Evolutionary conservation across 1,139 yeast genomes (phyloP).

Genomic region (Suhomyces choctaworum): DNA sequence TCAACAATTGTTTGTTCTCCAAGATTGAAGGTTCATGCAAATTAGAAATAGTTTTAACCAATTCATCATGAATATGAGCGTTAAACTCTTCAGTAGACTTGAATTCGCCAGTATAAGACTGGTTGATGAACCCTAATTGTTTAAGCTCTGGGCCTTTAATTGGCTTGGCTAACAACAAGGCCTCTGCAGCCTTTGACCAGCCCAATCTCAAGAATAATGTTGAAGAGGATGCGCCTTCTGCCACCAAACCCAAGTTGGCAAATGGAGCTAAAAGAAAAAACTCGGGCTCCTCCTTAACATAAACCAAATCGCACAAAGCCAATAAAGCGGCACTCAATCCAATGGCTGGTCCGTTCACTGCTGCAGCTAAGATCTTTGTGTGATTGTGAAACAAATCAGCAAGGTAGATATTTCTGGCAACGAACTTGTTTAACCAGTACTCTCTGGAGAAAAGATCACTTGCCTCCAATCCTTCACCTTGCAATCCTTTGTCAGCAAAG

Average conservation of each 20-base stretch:
- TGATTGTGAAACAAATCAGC: slow-evolving; percentile 73
- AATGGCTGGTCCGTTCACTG: slow-evolving; percentile 85
- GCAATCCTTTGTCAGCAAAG: slow-evolving; percentile 39
- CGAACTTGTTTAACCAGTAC: slow-evolving; percentile 60
- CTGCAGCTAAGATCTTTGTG: slow-evolving; percentile 68
- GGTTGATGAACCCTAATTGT: slow-evolving; percentile 62
- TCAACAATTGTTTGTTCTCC: slow-evolving; percentile 61
- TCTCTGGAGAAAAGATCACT: slow-evolving; percentile 43
- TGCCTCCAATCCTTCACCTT: slow-evolving; percentile 19
- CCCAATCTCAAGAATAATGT: slow-evolving; percentile 74
- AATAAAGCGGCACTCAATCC: slow-evolving; percentile 79
- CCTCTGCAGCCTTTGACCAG: slow-evolving; percentile 71
- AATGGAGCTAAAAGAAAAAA: slow-evolving; percentile 74
- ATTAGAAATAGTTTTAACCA: slow-evolving; percentile 45
- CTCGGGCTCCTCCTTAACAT: slow-evolving; percentile 58
- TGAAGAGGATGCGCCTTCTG: slow-evolving; percentile 78
- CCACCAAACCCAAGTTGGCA: slow-evolving; percentile 78
- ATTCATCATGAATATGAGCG: slow-evolving; percentile 45
- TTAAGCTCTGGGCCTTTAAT: slow-evolving; percentile 60
- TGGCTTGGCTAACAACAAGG: slow-evolving; percentile 68
- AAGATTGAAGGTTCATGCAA: slow-evolving; percentile 61
- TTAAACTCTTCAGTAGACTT: slow-evolving; percentile 63
- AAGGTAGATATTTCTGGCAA: slow-evolving; percentile 68
- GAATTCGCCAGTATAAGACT: slow-evolving; percentile 41
- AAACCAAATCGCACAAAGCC: slow-evolving; percentile 73